Evolutionary conservation across 371 early-diverging fungal species (phyloP), one percentile per base, ranked within the genome.

Genomic region (Mortierella sp.): DNA sequence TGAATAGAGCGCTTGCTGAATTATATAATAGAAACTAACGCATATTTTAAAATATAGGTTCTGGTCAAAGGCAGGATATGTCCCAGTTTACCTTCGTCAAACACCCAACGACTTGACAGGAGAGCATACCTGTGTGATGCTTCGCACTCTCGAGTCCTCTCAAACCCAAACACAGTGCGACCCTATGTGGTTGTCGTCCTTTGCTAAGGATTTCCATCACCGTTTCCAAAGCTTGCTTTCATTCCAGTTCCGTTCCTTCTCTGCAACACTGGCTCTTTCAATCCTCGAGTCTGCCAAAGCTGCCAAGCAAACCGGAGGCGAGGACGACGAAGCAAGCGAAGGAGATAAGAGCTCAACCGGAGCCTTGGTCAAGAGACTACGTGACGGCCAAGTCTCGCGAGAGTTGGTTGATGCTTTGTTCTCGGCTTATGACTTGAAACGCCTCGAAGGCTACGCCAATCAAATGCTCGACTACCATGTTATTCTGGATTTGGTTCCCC

Each of bases 61-160:
- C 87, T 99, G 99, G 99, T 95, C 95, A 76, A 92, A 95, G 68
- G 83, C 91, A 22, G 95, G 95, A 2, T 99, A 95, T 84, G 87
- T 89, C 12, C 99, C 99, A 6, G 93, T 99, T 32, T 99, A 99
- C 78, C 83, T 99, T 67, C 96, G 99, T 61, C 99, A 99, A 81
- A 98, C 98, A 9, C 83, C 94, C 59, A 99, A 98, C 76, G 98
- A 97, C 23, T 85, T 98, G 53, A 99, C 99, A 2, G 99, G 99
- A 61, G 99, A 99, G 78, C 96, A 98, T 82, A 95, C 99, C 0
- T 95, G 96, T 72, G 96, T 99, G 28, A 96, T 99, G 96, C 87
- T 99, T 61, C 94, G 92, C 71, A 90, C 91, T 0, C 84, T 97
- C 40, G 78, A 86, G n/a, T 82, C 83, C 26, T 84, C 76, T 0